These are phyloP conservation scores for Phalaenopsis equestris DNA, from an alignment of 106 monocot genomes.

Conservation along the genomic window DNA sequence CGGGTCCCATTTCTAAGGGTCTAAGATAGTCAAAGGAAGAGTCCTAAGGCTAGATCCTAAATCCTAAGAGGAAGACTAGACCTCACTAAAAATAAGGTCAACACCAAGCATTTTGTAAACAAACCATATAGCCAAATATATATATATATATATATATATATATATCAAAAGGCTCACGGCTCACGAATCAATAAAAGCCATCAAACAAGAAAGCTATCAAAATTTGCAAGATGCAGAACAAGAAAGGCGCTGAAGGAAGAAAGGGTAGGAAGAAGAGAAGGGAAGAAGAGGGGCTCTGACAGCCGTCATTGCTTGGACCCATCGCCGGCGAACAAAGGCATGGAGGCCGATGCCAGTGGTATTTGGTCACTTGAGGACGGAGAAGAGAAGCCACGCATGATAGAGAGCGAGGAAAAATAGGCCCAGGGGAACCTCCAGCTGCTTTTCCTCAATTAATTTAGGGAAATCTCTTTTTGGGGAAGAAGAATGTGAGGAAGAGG, in stretches of 20 bases:
- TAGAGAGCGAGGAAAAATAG: slow-evolving; percentile 34
- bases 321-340: slow-evolving; percentile 60
- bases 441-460: slow-evolving; percentile 25
- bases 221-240: neutral
- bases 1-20: no score
- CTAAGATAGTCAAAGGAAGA: no score
- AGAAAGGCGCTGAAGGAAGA: no score
- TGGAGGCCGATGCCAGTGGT: slow-evolving; percentile 74
- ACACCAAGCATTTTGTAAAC: neutral
- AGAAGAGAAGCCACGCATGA: slow-evolving; percentile 53
- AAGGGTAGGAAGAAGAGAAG: neutral
- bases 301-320: slow-evolving; percentile 74
- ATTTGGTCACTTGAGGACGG: slow-evolving; percentile 28
- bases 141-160: no score
- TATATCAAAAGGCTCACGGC: neutral
- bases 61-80: no score
- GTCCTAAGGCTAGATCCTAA: no score
- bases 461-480: no score
- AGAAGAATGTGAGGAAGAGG: no score
- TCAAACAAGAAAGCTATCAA: neutral
- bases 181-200: neutral
- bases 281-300: neutral
- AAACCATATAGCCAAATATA: neutral
- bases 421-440: slow-evolving; percentile 61
- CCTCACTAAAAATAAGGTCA: no score